Conservation (phyloP, 345 rosid species). For the Passiflora organensis region DNA sequence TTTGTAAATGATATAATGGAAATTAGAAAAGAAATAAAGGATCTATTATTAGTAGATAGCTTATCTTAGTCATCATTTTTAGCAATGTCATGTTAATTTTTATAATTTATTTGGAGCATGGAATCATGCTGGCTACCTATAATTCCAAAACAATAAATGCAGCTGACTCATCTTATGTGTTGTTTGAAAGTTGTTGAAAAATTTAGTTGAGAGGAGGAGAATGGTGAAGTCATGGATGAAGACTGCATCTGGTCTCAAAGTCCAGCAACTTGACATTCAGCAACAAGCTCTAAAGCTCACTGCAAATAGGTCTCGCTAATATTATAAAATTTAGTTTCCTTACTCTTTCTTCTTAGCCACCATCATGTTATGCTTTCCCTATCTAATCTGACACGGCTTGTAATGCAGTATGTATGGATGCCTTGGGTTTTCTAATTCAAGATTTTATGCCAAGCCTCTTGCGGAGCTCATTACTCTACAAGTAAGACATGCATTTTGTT, state of each 20-base stretch:
- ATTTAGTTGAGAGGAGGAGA: conserved; percentile 83
- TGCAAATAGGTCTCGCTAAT: conserved; percentile 74
- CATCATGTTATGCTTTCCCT: conserved; percentile 3
- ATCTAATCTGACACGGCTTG: conserved; percentile 13
- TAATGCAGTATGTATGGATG: conserved; percentile 95
- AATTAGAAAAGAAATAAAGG: no score
- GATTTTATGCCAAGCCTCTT: conserved; percentile 97
- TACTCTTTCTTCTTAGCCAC: neutral
- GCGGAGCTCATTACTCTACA: conserved; percentile 94
- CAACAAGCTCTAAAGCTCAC: conserved; percentile 98
- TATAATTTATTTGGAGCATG: neutral
- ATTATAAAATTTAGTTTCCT: conserved; percentile 8
- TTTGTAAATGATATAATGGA: no score
- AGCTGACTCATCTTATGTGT: conserved; percentile 14
- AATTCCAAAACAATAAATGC: conserved; percentile 1
- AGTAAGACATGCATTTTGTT: conserved; percentile 36
- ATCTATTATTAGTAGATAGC: neutral
- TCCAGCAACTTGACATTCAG: conserved; percentile 89
- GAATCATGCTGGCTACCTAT: neutral
- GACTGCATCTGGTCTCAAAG: conserved; percentile 68
- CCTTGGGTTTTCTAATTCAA: conserved; percentile 95
- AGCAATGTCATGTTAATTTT: neutral
- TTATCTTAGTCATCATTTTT: neutral
- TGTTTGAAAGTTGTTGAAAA: conserved; percentile 69
- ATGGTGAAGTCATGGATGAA: conserved; percentile 81